Conservation (phyloP, 2,329 filamentous ascomycete genomes). For the Nigrospora osmanthi region DNA sequence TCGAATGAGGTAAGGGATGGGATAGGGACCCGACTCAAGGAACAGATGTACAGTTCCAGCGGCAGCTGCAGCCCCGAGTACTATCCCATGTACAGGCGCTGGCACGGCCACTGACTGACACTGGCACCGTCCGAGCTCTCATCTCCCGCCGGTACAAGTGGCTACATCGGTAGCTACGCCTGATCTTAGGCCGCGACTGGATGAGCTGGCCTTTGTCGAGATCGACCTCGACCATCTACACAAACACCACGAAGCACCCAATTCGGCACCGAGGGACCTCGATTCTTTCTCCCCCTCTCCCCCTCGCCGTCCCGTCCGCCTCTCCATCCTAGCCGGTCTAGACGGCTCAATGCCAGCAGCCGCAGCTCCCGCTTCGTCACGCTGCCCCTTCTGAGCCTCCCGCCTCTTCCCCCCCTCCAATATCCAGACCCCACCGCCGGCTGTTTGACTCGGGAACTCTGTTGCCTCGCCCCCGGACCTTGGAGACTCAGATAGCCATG, state of each 20-base stretch:
- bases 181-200: too few species aligned
- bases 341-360: slow-evolving; percentile 23
- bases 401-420: background rate
- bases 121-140: too few species aligned
- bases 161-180: too few species aligned
- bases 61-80: too few species aligned
- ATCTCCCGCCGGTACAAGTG: too few species aligned
- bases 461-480: slow-evolving; percentile 2
- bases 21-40: too few species aligned
- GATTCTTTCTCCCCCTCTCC: background rate
- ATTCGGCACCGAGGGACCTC: background rate
- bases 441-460: slow-evolving; percentile 4
- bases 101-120: too few species aligned
- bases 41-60: too few species aligned
- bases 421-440: background rate
- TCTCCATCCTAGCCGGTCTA: slow-evolving; percentile 19
- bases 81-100: too few species aligned
- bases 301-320: background rate
- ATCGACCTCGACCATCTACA: background rate
- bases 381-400: background rate
- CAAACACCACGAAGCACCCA: background rate
- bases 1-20: too few species aligned
- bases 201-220: too few species aligned
- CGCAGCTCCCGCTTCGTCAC: slow-evolving; percentile 15
- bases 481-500: slow-evolving; percentile 48